Evolutionary conservation across 2,329 filamentous ascomycete genomes (phyloP).

Genomic region (Ophiostoma triangulosporum): DNA sequence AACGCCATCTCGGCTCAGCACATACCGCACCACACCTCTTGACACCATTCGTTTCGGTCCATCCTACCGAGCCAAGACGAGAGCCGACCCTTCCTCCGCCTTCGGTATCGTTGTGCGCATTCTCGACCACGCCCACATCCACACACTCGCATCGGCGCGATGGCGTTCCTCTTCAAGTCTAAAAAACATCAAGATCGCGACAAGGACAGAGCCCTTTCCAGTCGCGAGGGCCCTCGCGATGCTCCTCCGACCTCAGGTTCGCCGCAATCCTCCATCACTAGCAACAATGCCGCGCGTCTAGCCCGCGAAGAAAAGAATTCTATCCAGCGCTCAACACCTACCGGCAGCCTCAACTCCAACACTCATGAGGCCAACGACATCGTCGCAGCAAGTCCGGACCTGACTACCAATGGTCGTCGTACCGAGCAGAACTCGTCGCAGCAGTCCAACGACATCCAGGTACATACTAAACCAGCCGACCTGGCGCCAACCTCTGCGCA

Average conservation of each 20-base stretch:
- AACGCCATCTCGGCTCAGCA: neutral
- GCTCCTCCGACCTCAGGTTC: conserved; percentile 28
- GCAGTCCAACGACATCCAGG: conserved; percentile 18
- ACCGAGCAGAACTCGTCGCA: conserved; percentile 38
- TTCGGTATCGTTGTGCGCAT: conserved; percentile 3
- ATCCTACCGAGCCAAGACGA: neutral
- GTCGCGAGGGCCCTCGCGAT: conserved; percentile 43
- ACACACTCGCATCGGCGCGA: conserved; percentile 26
- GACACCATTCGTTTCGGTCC: neutral
- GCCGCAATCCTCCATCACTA: conserved; percentile 33
- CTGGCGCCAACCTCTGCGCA: neutral
- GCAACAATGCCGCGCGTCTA: conserved; percentile 30
- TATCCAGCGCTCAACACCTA: conserved; percentile 52
- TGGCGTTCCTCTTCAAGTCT: conserved; percentile 74
- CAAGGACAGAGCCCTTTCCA: conserved; percentile 46
- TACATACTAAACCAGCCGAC: neutral
- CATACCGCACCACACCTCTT: neutral
- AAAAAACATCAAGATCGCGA: conserved; percentile 53
- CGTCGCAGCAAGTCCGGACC: conserved; percentile 45
- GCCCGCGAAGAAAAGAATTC: conserved; percentile 42
- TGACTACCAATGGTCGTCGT: conserved; percentile 45
- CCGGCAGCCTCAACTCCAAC: conserved; percentile 64
- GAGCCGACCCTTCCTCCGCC: no score
- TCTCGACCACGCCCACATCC: conserved; percentile 6
- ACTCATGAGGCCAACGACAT: conserved; percentile 45